Conservation (phyloP, 257 asterid genomes). For the Verbena officinalis region DNA sequence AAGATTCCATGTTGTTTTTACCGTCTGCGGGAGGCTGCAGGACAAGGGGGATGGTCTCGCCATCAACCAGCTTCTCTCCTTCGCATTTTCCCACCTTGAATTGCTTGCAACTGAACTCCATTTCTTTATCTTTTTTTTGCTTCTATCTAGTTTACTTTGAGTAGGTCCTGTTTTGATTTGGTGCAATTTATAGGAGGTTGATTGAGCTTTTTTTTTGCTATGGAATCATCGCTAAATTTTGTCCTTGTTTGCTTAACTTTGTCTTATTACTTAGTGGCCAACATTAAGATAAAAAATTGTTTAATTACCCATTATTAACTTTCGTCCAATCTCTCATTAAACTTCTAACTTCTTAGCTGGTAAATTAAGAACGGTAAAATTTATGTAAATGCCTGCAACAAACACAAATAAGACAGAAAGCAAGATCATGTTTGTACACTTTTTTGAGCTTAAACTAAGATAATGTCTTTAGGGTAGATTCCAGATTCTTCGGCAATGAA, state of each 20-base stretch:
- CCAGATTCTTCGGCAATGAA: neutral
- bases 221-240: neutral
- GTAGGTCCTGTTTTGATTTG: neutral
- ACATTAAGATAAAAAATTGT: neutral
- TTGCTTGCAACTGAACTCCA: conserved; percentile 65
- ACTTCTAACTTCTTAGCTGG: no score
- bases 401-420: neutral
- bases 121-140: neutral
- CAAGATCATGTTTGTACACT: neutral
- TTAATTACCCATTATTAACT: neutral
- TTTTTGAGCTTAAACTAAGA: neutral
- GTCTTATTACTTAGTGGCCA: conserved; percentile 3
- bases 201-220: neutral
- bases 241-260: conserved; percentile 2
- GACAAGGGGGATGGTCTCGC: conserved; percentile 77
- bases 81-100: conserved; percentile 87
- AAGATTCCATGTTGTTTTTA: conserved; percentile 35
- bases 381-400: conserved; percentile 11
- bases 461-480: neutral
- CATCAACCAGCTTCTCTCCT: conserved; percentile 73
- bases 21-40: conserved; percentile 40
- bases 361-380: no score
- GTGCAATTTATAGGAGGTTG: conserved; percentile 25
- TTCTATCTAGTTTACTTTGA: neutral
- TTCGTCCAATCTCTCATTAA: neutral